Base-by-base conservation (phyloP, 1,139 yeast genomes). In the Debaryomyces singareniensis region DNA sequence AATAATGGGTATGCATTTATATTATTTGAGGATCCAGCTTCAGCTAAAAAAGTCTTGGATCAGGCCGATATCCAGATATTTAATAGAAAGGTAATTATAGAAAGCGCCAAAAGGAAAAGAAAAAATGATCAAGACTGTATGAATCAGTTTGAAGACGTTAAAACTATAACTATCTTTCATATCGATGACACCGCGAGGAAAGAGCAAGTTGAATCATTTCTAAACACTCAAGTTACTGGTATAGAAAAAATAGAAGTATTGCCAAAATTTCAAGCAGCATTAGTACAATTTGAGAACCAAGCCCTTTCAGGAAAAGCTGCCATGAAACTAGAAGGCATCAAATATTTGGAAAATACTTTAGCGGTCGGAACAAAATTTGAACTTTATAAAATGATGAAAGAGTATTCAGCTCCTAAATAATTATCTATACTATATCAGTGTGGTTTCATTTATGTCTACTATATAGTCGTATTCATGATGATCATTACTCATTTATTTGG, bases 1-100 rank as follows among this genome's bases (percentile, higher is more conserved):
- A 58, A 70, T 37, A 71, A 71, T 28, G 83, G 83, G 0, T 71
- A 65, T 46, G 87, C 79, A 0, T 77, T 79, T 39, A 51, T 79
- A 1, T 55, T 68, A 0, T 78, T 71, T 40, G 35, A 43, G 9
- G 47, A 55, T 0, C 44, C 51, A 6, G 58, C 53, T 1, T 65
- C 67, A 2, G 73, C 75, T 0, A 42, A 48, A 1, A 53, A 55
- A 6, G 71, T 82, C 0, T 35, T 72, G 12, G 42, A 50, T 5
- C 35, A 61, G 28, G 58, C 72, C 37, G 61, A 61, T 2, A 38
- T 48, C 0, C 42, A 43, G 1, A 31, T 77, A 5, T 58, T 58
- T 26, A 73, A 65, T 1, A 51, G 78, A 26, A 47, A 45, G 2
- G 54, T 79, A 5, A 57, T 55, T 15, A 75, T 77, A 0, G 52